Percentiles rank a stretch among this genome's conserved stretches.
Evolutionary conservation across 2,329 filamentous ascomycete genomes (phyloP).

Genomic region (Exserohilum turcica): DNA sequence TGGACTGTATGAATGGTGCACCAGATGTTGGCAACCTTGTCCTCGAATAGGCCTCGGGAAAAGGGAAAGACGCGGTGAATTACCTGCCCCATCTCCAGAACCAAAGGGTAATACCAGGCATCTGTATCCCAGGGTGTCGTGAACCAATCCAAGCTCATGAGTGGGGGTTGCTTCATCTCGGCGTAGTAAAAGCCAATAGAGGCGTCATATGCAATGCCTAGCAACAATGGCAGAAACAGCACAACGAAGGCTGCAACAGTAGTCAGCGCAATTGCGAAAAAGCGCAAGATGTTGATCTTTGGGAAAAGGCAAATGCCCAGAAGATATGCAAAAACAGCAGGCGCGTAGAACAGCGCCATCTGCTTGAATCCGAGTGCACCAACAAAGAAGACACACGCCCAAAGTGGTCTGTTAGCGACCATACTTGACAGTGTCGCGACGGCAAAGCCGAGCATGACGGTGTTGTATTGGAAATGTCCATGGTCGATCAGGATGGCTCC

Average conservation of each 20-base stretch:
- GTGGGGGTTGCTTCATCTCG: conserved; percentile 3
- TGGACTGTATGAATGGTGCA: conserved; percentile 87
- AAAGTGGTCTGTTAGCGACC: conserved; percentile 80
- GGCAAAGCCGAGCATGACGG: conserved; percentile 93
- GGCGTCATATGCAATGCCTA: conserved; percentile 72
- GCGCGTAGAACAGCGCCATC: conserved; percentile 98
- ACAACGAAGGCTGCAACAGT: conserved; percentile 76
- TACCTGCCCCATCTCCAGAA: conserved; percentile 81
- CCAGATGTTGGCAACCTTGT: conserved; percentile 99
- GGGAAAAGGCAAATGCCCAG: conserved; percentile 85
- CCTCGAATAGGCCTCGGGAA: conserved; percentile 92
- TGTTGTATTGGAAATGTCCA: conserved; percentile 97
- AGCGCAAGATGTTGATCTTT: conserved; percentile 66
- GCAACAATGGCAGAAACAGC: conserved; percentile 74
- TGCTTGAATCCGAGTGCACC: conserved; percentile 96
- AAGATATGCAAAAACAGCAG: conserved; percentile 88
- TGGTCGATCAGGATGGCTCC: conserved; percentile 91
- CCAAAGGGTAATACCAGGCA: conserved; percentile 72
- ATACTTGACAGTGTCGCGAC: conserved; percentile 87
- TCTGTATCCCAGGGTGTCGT: conserved; percentile 61
- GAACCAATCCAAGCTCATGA: conserved; percentile 12
- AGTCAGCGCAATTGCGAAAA: conserved; percentile 74
- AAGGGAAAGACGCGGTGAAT: conserved; percentile 96
- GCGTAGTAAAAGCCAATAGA: conserved; percentile 65
- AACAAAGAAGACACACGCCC: conserved; percentile 94